A percentile compares a stretch with the other conserved stretches of the same genome.
These are phyloP conservation scores for Melastoma malabathricum DNA, from an alignment of 345 rosid species.

Conservation along the genomic window DNA sequence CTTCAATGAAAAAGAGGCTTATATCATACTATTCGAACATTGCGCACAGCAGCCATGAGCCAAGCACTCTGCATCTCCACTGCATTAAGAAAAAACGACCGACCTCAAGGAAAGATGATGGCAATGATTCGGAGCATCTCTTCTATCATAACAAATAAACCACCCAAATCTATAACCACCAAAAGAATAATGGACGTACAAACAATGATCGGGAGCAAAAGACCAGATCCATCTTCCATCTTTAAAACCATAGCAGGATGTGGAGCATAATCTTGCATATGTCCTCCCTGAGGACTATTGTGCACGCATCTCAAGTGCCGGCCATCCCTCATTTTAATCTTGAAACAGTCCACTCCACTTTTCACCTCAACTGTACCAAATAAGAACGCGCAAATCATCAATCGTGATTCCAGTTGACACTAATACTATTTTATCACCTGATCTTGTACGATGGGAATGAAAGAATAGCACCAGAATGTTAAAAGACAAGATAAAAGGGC, in stretches of 20 bases:
- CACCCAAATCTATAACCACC: neutral
- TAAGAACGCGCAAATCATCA: constrained; percentile 5
- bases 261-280: constrained; percentile 67
- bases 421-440: too few species aligned
- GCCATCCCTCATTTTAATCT: constrained; percentile 94
- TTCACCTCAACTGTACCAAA: constrained; percentile 66
- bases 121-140: too few species aligned
- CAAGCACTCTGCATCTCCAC: constrained; percentile 96
- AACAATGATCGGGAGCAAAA: constrained; percentile 86
- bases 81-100: constrained; percentile 21
- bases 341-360: constrained; percentile 79
- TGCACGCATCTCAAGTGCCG: constrained; percentile 70
- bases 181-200: constrained; percentile 34
- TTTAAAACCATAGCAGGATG: constrained; percentile 94
- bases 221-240: constrained; percentile 98
- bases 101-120: too few species aligned
- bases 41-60: constrained; percentile 90
- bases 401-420: too few species aligned
- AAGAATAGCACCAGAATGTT: too few species aligned
- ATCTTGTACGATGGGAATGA: too few species aligned
- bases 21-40: constrained; percentile 69
- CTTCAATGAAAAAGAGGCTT: neutral
- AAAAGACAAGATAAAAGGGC: too few species aligned
- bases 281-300: constrained; percentile 80
- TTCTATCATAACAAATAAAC: neutral